Percentiles rank a stretch among this genome's conserved stretches.
phyloP scores from a whole-genome alignment of 495 filamentous ascomycete species.

The Neurospora sp. region DNA sequence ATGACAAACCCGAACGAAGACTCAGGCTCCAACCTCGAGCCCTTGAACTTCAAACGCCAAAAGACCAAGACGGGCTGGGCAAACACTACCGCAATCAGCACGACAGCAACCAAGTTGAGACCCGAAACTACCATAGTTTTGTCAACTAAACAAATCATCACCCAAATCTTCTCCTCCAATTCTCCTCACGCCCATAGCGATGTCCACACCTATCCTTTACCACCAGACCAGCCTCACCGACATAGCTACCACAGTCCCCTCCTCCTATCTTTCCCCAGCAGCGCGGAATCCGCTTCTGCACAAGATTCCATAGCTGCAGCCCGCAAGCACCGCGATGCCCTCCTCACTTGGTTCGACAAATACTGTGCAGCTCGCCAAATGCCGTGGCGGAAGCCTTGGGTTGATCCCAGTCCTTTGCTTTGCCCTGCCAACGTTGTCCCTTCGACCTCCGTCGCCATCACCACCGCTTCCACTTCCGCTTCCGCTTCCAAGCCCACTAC shows the following conservation, averaged over 20 bases:
- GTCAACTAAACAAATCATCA: neutral
- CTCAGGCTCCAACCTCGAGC: neutral
- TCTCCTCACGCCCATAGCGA: neutral
- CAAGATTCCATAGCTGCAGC: neutral
- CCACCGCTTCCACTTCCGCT: neutral
- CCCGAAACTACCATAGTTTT: neutral
- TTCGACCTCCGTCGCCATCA: neutral
- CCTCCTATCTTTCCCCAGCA: conserved; percentile 20
- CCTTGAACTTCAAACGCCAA: neutral
- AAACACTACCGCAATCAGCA: neutral
- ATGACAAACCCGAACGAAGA: neutral
- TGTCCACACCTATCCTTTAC: neutral
- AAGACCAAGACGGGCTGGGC: no score
- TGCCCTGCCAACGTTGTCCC: no score
- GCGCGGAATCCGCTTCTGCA: accelerated
- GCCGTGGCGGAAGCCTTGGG: conserved; percentile 39
- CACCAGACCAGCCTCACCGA: conserved; percentile 12
- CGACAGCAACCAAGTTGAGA: neutral
- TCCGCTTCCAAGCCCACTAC: neutral
- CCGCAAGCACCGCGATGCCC: conserved; percentile 13
- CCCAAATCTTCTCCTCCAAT: neutral
- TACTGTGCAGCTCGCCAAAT: conserved; percentile 26
- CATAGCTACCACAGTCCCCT: conserved; percentile 30
- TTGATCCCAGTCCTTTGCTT: conserved; percentile 14
- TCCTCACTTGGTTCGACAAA: conserved; percentile 33